A percentile compares a stretch with the other conserved stretches of the same genome.
Conservation (phyloP, 345 rosid genomes). For the Iberis pinnata region DNA sequence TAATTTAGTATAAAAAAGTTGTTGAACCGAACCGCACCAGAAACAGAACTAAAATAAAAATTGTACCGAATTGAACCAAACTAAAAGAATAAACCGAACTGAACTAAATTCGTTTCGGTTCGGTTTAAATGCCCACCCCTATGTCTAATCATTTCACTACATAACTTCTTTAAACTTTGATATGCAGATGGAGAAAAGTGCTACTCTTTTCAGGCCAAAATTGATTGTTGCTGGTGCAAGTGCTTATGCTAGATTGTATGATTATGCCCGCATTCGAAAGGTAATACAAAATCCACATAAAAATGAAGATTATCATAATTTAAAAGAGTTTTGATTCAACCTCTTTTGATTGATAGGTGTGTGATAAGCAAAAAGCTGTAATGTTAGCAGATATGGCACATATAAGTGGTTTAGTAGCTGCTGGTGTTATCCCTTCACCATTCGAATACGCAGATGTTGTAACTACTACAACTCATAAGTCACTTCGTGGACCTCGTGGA, state of each 20-base stretch:
- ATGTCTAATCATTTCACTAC: too few relatives aligned
- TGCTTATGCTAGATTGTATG: constrained; percentile 93
- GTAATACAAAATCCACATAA: constrained; percentile 31
- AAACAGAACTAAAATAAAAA: too few relatives aligned
- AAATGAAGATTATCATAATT: too few relatives aligned
- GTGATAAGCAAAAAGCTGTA: constrained; percentile 90
- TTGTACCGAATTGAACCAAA: too few relatives aligned
- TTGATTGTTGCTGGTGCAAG: constrained; percentile 97
- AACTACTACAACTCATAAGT: constrained; percentile 95
- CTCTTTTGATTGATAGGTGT: constrained; percentile 53
- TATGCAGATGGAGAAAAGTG: constrained; percentile 77
- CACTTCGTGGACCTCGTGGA: constrained; percentile 97
- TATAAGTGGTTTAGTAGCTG: constrained; percentile 94
- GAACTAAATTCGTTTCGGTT: too few relatives aligned
- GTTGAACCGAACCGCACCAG: too few relatives aligned
- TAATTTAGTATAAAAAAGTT: too few relatives aligned
- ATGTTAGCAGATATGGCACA: constrained; percentile 96
- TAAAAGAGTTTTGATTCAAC: too few relatives aligned
- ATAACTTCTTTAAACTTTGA: too few relatives aligned
- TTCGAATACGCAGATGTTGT: constrained; percentile 93
- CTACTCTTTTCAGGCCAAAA: constrained; percentile 81
- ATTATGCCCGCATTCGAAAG: constrained; percentile 86
- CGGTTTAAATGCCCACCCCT: too few relatives aligned
- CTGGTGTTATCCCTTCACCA: constrained; percentile 92
- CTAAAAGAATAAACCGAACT: too few relatives aligned